These are phyloP conservation scores for Kodamaea kaohsiungensis DNA, from an alignment of 805 yeast species.

Conservation along the genomic window DNA sequence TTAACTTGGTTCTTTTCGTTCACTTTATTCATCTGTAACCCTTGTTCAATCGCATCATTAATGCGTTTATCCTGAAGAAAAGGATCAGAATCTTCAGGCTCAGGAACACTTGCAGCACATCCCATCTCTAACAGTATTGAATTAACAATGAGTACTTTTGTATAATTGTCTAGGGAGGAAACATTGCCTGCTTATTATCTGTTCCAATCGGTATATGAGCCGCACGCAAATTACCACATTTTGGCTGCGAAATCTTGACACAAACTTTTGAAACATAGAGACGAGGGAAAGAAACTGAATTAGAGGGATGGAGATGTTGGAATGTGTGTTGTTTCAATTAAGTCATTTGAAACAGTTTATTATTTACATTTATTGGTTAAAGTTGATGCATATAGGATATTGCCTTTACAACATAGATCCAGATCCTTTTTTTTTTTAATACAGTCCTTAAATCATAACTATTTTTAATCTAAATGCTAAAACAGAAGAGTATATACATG, in stretches of 20 bases:
- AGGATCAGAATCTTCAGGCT: slow-evolving; percentile 49
- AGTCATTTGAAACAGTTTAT: too few relatives aligned
- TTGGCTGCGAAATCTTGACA: not conserved
- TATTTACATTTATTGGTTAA: too few relatives aligned
- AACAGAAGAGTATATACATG: slow-evolving; percentile 23
- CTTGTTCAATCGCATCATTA: slow-evolving; percentile 66
- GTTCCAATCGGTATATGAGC: slow-evolving; percentile 11
- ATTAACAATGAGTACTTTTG: not conserved
- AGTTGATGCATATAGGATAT: too few relatives aligned
- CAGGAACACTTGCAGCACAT: slow-evolving; percentile 57
- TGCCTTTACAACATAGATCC: too few relatives aligned
- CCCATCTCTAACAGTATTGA: slow-evolving; percentile 52
- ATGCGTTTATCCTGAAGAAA: slow-evolving; percentile 53
- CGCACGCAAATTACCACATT: slow-evolving; percentile 20
- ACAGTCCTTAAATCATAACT: not conserved
- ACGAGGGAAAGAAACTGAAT: too few relatives aligned
- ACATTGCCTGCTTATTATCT: not conserved
- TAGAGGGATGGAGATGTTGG: too few relatives aligned
- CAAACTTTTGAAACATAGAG: not conserved
- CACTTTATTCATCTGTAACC: slow-evolving; percentile 51
- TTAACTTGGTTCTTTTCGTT: slow-evolving; percentile 62
- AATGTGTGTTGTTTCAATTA: too few relatives aligned
- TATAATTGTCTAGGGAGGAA: not conserved
- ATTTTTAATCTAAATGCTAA: slow-evolving; percentile 5
- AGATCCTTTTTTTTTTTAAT: too few relatives aligned